phyloP scores from a whole-genome alignment of 345 rosid species.

The Lepidium didymum region DNA sequence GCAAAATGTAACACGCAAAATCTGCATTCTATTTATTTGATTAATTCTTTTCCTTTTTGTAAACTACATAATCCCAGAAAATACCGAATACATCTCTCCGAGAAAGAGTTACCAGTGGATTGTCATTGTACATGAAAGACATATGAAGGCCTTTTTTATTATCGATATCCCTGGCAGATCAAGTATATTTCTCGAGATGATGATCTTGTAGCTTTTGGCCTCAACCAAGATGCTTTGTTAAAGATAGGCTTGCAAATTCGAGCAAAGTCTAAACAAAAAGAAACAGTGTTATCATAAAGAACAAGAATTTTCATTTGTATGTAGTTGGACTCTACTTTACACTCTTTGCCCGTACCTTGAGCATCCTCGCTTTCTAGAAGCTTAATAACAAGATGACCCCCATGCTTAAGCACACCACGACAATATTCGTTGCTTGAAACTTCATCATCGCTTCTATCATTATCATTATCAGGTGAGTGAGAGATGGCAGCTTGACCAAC shows the following conservation, averaged over 20 bases:
- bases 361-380: slow-evolving; percentile 87
- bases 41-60: not conserved
- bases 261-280: slow-evolving; percentile 48
- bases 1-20: slow-evolving; percentile 24
- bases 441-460: not conserved
- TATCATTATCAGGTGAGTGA: slow-evolving; percentile 23
- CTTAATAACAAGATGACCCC: slow-evolving; percentile 85
- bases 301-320: not conserved
- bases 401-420: slow-evolving; percentile 45
- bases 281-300: not conserved
- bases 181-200: slow-evolving; percentile 92
- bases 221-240: slow-evolving; percentile 76
- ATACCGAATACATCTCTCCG: not conserved
- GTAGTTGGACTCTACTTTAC: not conserved
- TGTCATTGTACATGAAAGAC: not conserved
- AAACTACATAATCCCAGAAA: not conserved
- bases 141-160: slow-evolving; percentile 7
- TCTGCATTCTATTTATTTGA: not conserved
- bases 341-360: slow-evolving; percentile 42
- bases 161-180: slow-evolving; percentile 63
- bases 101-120: not conserved
- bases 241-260: slow-evolving; percentile 72
- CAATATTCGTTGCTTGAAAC: slow-evolving; percentile 19
- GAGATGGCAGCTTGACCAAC: slow-evolving; percentile 46
- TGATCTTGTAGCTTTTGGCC: slow-evolving; percentile 92